phyloP scores from a whole-genome alignment of 2,329 filamentous ascomycete species.

The Xylaria sp. region DNA sequence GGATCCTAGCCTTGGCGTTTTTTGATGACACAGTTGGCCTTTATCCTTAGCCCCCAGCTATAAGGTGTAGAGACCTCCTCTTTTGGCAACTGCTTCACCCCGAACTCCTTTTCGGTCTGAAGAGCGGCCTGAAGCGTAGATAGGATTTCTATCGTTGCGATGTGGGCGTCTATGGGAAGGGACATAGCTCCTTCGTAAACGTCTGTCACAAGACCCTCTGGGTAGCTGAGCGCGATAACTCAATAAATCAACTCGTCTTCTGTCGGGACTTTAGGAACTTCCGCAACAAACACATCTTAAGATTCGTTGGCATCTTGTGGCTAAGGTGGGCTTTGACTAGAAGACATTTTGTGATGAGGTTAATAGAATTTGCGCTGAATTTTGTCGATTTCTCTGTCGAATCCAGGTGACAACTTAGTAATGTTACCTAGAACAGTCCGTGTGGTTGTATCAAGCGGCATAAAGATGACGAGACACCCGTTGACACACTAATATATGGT shows the following conservation, averaged over 20 bases:
- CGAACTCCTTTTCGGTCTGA: slow-evolving; percentile 2
- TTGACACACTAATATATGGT: neutral
- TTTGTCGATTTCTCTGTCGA: neutral
- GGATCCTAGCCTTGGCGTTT: slow-evolving; percentile 18
- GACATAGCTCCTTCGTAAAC: neutral
- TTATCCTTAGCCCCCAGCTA: slow-evolving; percentile 17
- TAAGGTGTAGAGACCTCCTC: neutral
- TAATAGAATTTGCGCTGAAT: neutral
- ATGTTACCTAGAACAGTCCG: neutral
- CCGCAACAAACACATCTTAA: slow-evolving; percentile 19
- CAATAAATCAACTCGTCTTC: slow-evolving; percentile 30
- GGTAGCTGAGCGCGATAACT: slow-evolving; percentile 18
- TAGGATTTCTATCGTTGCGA: neutral
- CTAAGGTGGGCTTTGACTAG: neutral
- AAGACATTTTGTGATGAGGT: slow-evolving; percentile 4
- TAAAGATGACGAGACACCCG: neutral
- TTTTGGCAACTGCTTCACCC: neutral
- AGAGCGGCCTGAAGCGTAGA: slow-evolving; percentile 1
- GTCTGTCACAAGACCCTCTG: slow-evolving; percentile 22
- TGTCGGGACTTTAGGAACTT: slow-evolving; percentile 11
- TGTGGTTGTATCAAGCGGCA: neutral
- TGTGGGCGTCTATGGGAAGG: neutral
- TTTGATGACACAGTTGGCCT: slow-evolving; percentile 3
- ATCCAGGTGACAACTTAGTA: neutral
- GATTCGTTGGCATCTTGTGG: slow-evolving; percentile 7